Evolutionary conservation across 2,329 filamentous ascomycete species (phyloP), one percentile per base, ranked within the genome.

Genomic region (Rhinocladiella similis): DNA sequence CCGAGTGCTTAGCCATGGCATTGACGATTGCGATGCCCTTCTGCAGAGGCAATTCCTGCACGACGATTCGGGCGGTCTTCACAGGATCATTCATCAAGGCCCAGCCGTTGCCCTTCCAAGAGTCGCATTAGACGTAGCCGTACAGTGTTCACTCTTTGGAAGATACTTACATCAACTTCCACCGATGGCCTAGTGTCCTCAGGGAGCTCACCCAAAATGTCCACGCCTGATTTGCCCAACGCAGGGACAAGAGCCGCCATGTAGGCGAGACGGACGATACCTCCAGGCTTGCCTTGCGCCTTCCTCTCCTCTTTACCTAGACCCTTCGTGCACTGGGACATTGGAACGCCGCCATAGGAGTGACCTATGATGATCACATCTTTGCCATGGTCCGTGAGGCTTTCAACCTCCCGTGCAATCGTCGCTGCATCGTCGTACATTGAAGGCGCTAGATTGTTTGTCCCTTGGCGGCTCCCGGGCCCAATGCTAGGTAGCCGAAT

Each of bases 221-320:
- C 38, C 41, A 7, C 18, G 36, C 54, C 57, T 27, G 57, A 39
- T 20, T 43, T 22, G 12, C 70, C 71, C 5, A 70, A 12, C 0
- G 64, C 62, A 1, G 70, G 71, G 12, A 74, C 66, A 43, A 73
- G 67, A 2, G 67, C 68, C 10, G 70, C 66, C 33, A 74, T 65
- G 50, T 70, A 73, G 5, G 68, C 60, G 33, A 74, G 54, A 25
- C 65, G 66, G 1, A 68, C 58, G 7, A 75, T 70, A 3, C 72
- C 72, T 2, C 72, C 72, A 1, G 53, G 47, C 43, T 69, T 63
- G 3, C 68, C 67, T 14, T 56, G 55, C 18, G 61, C 46, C 49
- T 68, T 56, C 7, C 70, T 63, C 14, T 69, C 65, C 2, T 57
- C 36, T 41, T 68, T 69, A 27, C 66, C 67, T 20, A 75, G 66